Base-by-base conservation (phyloP, 352 stramenopile species). In the Aphanomyces cochlioides region DNA sequence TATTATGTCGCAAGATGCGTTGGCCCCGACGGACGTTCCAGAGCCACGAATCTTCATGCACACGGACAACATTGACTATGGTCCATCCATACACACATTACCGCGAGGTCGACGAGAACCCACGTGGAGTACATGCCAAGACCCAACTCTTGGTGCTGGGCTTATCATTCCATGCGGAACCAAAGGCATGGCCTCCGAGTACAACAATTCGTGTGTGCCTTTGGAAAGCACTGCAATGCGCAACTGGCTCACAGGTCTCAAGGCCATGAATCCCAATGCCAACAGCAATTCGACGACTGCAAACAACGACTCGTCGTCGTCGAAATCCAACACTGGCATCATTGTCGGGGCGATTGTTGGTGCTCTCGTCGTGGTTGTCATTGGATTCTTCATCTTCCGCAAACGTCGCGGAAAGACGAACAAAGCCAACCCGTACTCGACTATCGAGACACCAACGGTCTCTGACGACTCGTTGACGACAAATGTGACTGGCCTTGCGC, bases 41-140 rank as follows among this genome's bases (percentile, higher is more conserved):
- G 43, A n/a, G 43, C 43, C 43, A n/a, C 43, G 43, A 50, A n/a
- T 50, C 10, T 50, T 50, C 17, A 50, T 50, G 43, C 43, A 50
- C 43, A 50, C 43, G 43, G 10, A 50, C 43, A 50, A 50, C 43
- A n/a, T n/a, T n/a, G 43, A 50, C 43, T 50, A 50, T n/a, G 43
- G 43, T n/a, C 43, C 43, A 50, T 50, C 1, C 43, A 50, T 50
- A 3, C 43, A 50, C 43, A n/a, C 10, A n/a, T 3, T 50, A 2
- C 43, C 43, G 10, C 43, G 17, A 50, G 43, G 43, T 12, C 43
- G 43, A 50, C 43, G 2, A n/a, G 17, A n/a, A 50, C 43, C 10
- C 10, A n/a, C 43, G 43, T 50, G 43, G 10, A 50, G 10, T 12
- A 50, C 43, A 50, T 50, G 43, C 43, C 43, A 50, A n/a, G 43